Evolutionary conservation across 2,329 filamentous ascomycete genomes (phyloP), one percentile per base, ranked within the genome.

Genomic region (Hypoxylon sp.): DNA sequence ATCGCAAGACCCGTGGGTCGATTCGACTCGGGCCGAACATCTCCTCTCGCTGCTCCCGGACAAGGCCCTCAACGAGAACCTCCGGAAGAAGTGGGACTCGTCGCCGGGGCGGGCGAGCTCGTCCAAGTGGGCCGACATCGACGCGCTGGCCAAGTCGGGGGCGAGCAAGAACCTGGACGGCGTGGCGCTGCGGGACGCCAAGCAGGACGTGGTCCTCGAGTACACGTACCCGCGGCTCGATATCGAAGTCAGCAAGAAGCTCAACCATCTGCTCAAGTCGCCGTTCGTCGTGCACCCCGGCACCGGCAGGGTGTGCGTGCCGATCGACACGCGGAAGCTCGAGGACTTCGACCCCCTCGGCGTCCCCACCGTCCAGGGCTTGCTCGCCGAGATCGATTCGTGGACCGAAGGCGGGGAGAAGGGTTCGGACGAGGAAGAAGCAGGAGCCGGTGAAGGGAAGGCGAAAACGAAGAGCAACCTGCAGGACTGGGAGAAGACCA

Each of bases 221-320:
- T 98, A 99, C 77, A 97, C 95, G 5, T 99, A 99, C 75, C 95
- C 95, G 2, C 89, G 95, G 33, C 89, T 99, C 51, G 95, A 99
- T 80, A 93, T 95, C 60, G 92, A 97, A 75, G 95, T 99, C 72
- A 95, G 90, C 72, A 98, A 98, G 81, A 97, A 97, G 74, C 86
- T 96, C 55, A 98, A 97, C 78, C 95, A 99, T 83, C 86, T 99
- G 82, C 87, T 99, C 67, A 99, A 99, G 74, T 93, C 89, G 61
- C 95, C 95, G 0, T 99, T 99, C 71, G 94, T 97, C 59, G 88
- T 99, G 31, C 95, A 99, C 73, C 95, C 95, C 0, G 92, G 92
- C 15, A 99, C 95, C 0, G 94, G 95, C 0, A 81, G 94, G 51
- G 91, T 99, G 5, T 99, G 95, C 78, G 95, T 99, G 48, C 95